Conservation (phyloP, 768 basidiomycete species). For the Tricholoma saponaceum region DNA sequence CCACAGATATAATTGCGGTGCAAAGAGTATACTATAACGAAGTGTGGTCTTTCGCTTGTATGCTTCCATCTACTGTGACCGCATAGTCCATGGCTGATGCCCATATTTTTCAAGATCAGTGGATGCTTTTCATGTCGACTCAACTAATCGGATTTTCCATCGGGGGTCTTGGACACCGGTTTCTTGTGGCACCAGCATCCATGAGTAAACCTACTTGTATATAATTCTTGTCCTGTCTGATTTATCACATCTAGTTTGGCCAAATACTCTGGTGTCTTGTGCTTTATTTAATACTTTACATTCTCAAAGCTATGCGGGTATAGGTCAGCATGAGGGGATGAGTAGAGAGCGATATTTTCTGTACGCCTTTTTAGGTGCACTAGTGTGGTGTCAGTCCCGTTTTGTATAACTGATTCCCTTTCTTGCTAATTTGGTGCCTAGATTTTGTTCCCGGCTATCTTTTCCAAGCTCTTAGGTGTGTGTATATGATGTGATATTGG, state of each 20-base stretch:
- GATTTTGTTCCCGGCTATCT: slow-evolving; percentile 63
- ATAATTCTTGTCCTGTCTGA: neutral
- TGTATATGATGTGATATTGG: neutral
- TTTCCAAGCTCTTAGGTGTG: slow-evolving; percentile 52
- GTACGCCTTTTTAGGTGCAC: slow-evolving; percentile 44
- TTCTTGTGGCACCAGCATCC: slow-evolving; percentile 60
- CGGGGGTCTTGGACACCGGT: slow-evolving; percentile 56
- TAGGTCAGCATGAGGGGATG: slow-evolving; percentile 49
- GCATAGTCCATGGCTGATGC: neutral
- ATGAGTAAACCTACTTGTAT: slow-evolving; percentile 42
- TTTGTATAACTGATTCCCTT: neutral
- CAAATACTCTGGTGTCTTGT: slow-evolving; percentile 63
- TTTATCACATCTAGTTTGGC: slow-evolving; percentile 53
- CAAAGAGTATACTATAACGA: slow-evolving; percentile 69
- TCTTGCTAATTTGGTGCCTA: slow-evolving; percentile 11
- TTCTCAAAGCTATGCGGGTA: slow-evolving; percentile 52
- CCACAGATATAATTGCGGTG: slow-evolving; percentile 72
- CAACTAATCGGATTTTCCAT: slow-evolving; percentile 62
- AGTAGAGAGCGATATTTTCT: slow-evolving; percentile 57
- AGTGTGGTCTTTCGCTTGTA: slow-evolving; percentile 45
- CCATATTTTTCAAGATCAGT: slow-evolving; percentile 35
- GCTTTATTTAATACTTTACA: slow-evolving; percentile 76
- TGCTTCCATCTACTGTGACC: slow-evolving; percentile 2
- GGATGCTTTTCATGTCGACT: slow-evolving; percentile 67
- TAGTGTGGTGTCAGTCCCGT: slow-evolving; percentile 39